A percentile compares a stretch with the other conserved stretches of the same genome.
Conservation (phyloP, 1,139 yeast genomes). For the Debaryomycetaceae sp. region DNA sequence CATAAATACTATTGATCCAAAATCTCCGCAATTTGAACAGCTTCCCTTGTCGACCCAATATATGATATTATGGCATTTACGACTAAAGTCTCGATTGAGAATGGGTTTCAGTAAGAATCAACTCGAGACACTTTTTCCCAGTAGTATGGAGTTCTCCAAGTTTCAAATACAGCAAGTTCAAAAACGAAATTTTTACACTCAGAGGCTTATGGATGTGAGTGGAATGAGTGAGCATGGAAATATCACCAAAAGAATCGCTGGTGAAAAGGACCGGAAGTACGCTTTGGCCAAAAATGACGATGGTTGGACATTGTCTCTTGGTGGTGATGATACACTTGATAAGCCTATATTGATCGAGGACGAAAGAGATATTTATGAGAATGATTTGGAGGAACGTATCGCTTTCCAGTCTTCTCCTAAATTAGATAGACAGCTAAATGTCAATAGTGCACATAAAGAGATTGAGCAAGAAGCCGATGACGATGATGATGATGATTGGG, state of each 20-base stretch:
- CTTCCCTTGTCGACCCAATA: constrained; percentile 84
- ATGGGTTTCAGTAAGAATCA: constrained; percentile 94
- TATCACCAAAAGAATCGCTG: constrained; percentile 65
- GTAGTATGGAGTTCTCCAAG: constrained; percentile 83
- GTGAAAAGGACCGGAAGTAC: constrained; percentile 77
- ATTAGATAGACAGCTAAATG: background rate
- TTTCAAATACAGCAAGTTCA: constrained; percentile 93
- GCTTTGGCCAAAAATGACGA: constrained; percentile 70
- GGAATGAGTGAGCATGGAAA: constrained; percentile 72
- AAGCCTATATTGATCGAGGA: constrained; percentile 47
- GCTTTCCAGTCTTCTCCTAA: background rate
- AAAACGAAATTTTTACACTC: constrained; percentile 86
- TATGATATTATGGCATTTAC: constrained; percentile 75
- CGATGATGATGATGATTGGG: constrained; percentile 24
- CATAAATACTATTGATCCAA: constrained; percentile 66
- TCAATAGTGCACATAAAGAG: constrained; percentile 1
- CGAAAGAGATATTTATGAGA: constrained; percentile 13
- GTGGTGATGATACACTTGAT: constrained; percentile 30
- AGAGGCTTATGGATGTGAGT: constrained; percentile 75
- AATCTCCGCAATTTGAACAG: constrained; percentile 58
- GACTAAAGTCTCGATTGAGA: constrained; percentile 83
- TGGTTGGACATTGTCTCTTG: constrained; percentile 83
- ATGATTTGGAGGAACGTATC: constrained; percentile 3
- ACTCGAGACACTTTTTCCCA: constrained; percentile 72
- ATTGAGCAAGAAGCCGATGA: constrained; percentile 3